A percentile compares a stretch with the other conserved stretches of the same genome.
These are phyloP conservation scores for Cyberlindnera samutprakarnensis DNA, from an alignment of 805 yeast genomes.

Conservation along the genomic window DNA sequence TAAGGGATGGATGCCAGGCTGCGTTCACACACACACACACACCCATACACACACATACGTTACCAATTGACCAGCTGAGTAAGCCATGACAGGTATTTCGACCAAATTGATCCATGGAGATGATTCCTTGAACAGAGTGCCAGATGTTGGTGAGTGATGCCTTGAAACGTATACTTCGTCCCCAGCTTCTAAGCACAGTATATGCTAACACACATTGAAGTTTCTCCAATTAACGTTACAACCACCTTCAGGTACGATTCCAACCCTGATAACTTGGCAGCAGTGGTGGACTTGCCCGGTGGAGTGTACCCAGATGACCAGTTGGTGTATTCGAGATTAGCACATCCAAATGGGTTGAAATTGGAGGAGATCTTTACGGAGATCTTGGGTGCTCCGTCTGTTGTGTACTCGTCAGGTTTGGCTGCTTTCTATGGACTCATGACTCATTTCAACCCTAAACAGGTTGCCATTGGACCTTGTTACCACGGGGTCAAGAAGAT, in stretches of 20 bases:
- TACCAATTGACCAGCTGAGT: too few relatives aligned
- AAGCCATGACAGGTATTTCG: slow-evolving; percentile 37
- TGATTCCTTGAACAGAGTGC: slow-evolving; percentile 44
- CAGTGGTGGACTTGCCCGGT: slow-evolving; percentile 33
- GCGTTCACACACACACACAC: too few relatives aligned
- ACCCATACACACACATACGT: too few relatives aligned
- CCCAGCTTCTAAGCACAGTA: too few relatives aligned
- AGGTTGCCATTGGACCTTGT: slow-evolving; percentile 66
- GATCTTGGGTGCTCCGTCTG: slow-evolving; percentile 56
- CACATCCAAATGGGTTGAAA: slow-evolving; percentile 66
- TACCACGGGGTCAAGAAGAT: slow-evolving; percentile 83
- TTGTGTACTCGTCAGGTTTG: slow-evolving; percentile 71
- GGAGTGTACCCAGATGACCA: slow-evolving; percentile 24
- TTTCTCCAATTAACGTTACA: slow-evolving; percentile 75
- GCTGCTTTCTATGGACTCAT: slow-evolving; percentile 75
- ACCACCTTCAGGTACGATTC: slow-evolving; percentile 68
- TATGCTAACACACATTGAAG: slow-evolving; percentile 25
- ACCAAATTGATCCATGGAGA: slow-evolving; percentile 69
- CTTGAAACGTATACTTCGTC: too few relatives aligned
- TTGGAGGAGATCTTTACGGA: slow-evolving; percentile 58
- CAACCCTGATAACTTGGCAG: slow-evolving; percentile 48
- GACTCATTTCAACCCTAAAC: slow-evolving; percentile 64
- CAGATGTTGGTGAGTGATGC: slow-evolving; percentile 39
- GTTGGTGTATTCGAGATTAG: slow-evolving; percentile 61
- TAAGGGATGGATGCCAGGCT: too few relatives aligned